phyloP scores from a whole-genome alignment of 148 eudicot species.

The Selenicereus undatus region DNA sequence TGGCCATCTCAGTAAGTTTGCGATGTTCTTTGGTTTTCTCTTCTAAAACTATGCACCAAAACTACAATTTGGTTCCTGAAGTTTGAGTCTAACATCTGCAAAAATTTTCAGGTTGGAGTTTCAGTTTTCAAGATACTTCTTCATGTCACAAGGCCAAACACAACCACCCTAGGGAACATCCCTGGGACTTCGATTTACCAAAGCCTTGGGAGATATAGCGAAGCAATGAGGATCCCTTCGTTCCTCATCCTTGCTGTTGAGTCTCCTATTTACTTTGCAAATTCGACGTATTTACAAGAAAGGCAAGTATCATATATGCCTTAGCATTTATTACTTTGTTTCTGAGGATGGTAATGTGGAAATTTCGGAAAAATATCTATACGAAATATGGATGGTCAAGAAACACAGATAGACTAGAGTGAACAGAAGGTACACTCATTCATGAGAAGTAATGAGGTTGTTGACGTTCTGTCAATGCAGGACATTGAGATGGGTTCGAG shows the following conservation, averaged over 20 bases:
- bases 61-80: not conserved
- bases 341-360: too few species aligned
- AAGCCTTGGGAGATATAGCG: conserved; percentile 60
- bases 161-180: conserved; percentile 58
- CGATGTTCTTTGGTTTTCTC: not conserved
- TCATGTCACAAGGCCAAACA: conserved; percentile 93
- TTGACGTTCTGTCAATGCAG: conserved; percentile 34
- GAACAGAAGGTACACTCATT: too few species aligned
- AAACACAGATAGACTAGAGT: too few species aligned
- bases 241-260: conserved; percentile 83
- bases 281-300: conserved; percentile 82
- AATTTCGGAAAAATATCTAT: too few species aligned
- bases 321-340: too few species aligned
- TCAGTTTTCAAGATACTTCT: conserved; percentile 85
- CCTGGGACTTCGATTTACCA: conserved; percentile 82
- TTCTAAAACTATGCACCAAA: too few species aligned
- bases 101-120: conserved; percentile 65
- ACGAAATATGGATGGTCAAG: too few species aligned
- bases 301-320: conserved; percentile 34
- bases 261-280: conserved; percentile 94
- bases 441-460: not conserved
- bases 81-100: not conserved
- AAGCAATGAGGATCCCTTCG: conserved; percentile 66
- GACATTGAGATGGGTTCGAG: conserved; percentile 87
- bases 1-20: conserved; percentile 76